Evolutionary conservation across 768 basidiomycete species (phyloP).

Genomic region (Coprinopsis marcescibilis): DNA sequence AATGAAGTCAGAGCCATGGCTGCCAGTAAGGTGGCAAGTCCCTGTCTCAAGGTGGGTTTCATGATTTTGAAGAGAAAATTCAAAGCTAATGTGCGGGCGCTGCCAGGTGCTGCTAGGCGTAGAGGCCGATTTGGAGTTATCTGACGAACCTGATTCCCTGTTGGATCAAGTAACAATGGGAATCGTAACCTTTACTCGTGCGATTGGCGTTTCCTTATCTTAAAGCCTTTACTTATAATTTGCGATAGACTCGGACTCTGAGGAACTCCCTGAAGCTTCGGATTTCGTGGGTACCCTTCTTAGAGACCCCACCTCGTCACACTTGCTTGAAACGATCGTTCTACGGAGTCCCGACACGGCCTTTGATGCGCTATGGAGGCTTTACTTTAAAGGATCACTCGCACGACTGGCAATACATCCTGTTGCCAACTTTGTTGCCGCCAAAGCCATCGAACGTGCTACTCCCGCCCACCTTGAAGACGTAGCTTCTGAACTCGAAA

Average conservation of each 20-base stretch:
- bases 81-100: constrained; percentile 9
- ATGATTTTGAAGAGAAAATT: not conserved
- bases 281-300: constrained; percentile 81
- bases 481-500: constrained; percentile 55
- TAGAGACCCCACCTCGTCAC: constrained; percentile 83
- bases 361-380: constrained; percentile 67
- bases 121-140: constrained; percentile 62
- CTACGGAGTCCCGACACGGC: constrained; percentile 50
- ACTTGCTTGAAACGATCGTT: constrained; percentile 81
- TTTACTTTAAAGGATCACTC: constrained; percentile 74
- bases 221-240: not conserved
- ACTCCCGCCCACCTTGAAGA: constrained; percentile 48
- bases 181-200: constrained; percentile 60
- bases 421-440: constrained; percentile 90
- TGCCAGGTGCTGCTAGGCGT: constrained; percentile 74
- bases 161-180: constrained; percentile 81
- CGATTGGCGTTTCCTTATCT: constrained; percentile 21
- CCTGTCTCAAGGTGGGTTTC: constrained; percentile 59
- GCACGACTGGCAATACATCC: constrained; percentile 75
- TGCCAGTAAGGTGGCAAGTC: constrained; percentile 71
- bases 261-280: constrained; percentile 37
- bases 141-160: constrained; percentile 59
- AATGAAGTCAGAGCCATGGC: constrained; percentile 79
- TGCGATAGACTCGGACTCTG: constrained; percentile 3
- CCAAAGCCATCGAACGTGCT: constrained; percentile 66